Conservation (phyloP, 257 asterid species). For the Nicotiana attenuata region DNA sequence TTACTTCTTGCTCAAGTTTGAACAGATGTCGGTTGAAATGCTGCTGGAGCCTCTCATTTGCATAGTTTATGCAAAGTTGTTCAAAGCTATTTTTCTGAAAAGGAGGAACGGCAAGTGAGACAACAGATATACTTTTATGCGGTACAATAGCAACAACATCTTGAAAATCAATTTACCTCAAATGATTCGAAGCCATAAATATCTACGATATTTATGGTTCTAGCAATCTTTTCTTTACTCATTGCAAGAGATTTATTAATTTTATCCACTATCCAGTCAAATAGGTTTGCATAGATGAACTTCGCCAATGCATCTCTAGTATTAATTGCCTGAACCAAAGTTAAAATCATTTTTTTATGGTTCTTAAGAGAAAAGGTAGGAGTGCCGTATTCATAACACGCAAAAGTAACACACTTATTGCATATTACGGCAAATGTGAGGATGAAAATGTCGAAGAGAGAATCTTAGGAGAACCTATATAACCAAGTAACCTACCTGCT, state of each 20-base stretch:
- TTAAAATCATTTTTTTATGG: neutral
- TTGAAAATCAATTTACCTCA: slow-evolving; percentile 41
- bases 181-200: slow-evolving; percentile 82
- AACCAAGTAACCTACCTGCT: slow-evolving; percentile 48
- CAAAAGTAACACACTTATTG: neutral
- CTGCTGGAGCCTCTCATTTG: slow-evolving; percentile 20
- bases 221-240: slow-evolving; percentile 47
- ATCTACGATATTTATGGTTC: slow-evolving; percentile 72
- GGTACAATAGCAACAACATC: neutral
- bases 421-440: neutral
- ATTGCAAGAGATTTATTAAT: slow-evolving; percentile 59
- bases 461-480: neutral
- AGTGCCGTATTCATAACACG: neutral
- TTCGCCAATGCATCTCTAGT: slow-evolving; percentile 84
- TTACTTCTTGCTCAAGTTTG: slow-evolving; percentile 26
- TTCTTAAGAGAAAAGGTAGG: neutral
- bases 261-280: slow-evolving; percentile 83
- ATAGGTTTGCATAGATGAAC: slow-evolving; percentile 68
- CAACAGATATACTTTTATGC: slow-evolving; percentile 3
- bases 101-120: neutral
- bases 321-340: slow-evolving; percentile 52
- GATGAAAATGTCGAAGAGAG: neutral
- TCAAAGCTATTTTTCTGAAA: slow-evolving; percentile 47
- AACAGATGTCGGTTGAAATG: slow-evolving; percentile 14
- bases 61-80: slow-evolving; percentile 14